Evolutionary conservation across 23 red algal species (phyloP).

Genomic region (Cyanidiococcus yangmingshanensis): DNA sequence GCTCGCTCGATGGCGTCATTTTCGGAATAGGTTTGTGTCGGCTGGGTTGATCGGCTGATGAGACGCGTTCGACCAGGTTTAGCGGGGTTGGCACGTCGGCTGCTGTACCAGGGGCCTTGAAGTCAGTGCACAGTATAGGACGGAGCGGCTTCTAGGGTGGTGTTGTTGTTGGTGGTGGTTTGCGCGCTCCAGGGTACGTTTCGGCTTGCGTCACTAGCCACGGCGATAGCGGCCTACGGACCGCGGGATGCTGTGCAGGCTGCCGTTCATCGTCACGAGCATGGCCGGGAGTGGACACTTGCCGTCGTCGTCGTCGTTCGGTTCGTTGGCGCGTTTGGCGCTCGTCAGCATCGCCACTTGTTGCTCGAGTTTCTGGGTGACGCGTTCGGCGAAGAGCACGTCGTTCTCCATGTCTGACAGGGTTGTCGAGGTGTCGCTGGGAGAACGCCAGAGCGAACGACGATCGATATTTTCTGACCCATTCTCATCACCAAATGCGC

Average conservation of each 20-base stretch:
- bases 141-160: too few species aligned
- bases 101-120: too few species aligned
- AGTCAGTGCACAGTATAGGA: too few species aligned
- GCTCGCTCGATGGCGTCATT: too few species aligned
- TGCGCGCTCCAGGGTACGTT: too few species aligned
- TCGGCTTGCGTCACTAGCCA: too few species aligned
- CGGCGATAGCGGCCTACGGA: neutral
- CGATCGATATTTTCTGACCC: neutral
- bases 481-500: neutral
- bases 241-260: neutral
- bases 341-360: neutral
- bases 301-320: neutral
- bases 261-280: slow-evolving; percentile 8
- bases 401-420: neutral
- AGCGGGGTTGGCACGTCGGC: too few species aligned
- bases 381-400: neutral
- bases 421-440: neutral
- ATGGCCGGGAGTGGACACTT: neutral
- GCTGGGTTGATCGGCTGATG: too few species aligned
- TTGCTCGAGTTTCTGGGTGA: slow-evolving; percentile 18
- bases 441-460: neutral
- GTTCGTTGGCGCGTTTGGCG: neutral
- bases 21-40: too few species aligned
- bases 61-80: too few species aligned
- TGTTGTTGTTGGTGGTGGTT: too few species aligned